Base-by-base conservation (phyloP, 2,329 filamentous ascomycete genomes). In the Fusarium brachygibbosum region DNA sequence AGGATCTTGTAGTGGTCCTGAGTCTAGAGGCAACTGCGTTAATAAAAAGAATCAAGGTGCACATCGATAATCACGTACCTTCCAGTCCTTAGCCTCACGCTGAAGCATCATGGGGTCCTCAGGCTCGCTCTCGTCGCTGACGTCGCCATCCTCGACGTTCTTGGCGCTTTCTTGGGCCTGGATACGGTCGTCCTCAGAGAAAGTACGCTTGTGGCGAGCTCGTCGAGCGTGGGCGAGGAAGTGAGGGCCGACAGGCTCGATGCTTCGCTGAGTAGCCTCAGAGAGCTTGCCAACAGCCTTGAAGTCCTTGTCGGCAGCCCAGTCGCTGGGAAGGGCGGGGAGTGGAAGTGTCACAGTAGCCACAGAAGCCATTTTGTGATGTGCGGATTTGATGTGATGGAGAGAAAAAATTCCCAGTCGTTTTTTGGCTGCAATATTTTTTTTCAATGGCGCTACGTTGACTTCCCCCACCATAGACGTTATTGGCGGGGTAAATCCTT, bases 1-100 rank as follows among this genome's bases (percentile, higher is more conserved):
- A 99, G 91, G 57, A 99, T 92, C 76, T 96, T 94, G 83, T 99
- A 99, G 85, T 99, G 96, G 79, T 99, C 96, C 90, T 99, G 96
- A 72, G 86, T 87, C 93, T 97, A 70, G 49, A 49, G 13, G 19
- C 3, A 58, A 13, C 17, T 3, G 46, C 35, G 25, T 65, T 38
- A 63, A 37, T 16, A 45, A 21, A 5, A 5, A 13, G 21, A 21
- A 37, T 14, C 2, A n/a, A 17, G 42, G 4, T 23, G 19, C 54
- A 25, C 41, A 19, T 12, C 38, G 1, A 38, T 16, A 31, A 19
- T 21, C 10, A 46, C 85, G 72, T 81, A 95, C 93, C 92, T 99
- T 99, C 96, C 96, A 99, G 86, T 99, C 96, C 86, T 99, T 99
- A 77, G 96, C 94, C 79, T 98, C 94, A 57, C 94, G 89, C 80